Percentiles rank a stretch among this genome's conserved stretches.
phyloP scores from a whole-genome alignment of 768 basidiomycete genomes.

The Lentinus tigrinus region DNA sequence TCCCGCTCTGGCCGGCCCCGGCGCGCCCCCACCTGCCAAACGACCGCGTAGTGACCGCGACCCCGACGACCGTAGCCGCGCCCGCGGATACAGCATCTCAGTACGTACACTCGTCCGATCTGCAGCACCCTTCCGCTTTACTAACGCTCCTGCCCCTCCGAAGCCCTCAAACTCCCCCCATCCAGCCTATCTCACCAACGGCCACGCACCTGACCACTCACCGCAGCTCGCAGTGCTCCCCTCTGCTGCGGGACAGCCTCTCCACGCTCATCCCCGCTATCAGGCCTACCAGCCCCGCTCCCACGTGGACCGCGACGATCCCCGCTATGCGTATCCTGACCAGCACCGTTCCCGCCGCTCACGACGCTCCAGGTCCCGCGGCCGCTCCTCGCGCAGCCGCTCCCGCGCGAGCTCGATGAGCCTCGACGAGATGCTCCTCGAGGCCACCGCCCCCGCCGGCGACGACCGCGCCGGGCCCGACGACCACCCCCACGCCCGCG shows the following conservation, averaged over 20 bases:
- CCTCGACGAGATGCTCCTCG: conserved; percentile 49
- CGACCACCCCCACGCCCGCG: conserved; percentile 26
- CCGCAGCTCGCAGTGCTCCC: conserved; percentile 18
- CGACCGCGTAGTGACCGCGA: conserved; percentile 40
- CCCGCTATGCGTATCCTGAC: conserved; percentile 25
- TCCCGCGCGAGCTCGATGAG: conserved; percentile 38
- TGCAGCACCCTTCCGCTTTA: neutral
- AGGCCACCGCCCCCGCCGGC: conserved; percentile 36
- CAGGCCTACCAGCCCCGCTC: conserved; percentile 9
- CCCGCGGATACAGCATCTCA: conserved; percentile 23
- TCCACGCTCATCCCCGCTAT: conserved; percentile 27
- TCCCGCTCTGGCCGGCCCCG: conserved; percentile 27
- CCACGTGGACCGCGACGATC: conserved; percentile 19
- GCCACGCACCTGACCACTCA: conserved; percentile 17
- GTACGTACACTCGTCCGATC: conserved; percentile 21
- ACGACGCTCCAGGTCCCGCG: conserved; percentile 31
- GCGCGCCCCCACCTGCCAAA: conserved; percentile 50
- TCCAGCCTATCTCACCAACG: conserved; percentile 20
- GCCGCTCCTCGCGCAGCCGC: conserved; percentile 30
- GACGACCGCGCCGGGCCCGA: conserved; percentile 30
- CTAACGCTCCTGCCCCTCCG: conserved; percentile 1
- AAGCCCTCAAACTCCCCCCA: conserved; percentile 24
- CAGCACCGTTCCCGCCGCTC: conserved; percentile 21
- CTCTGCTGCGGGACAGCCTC: conserved; percentile 15
- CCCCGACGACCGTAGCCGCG: conserved; percentile 25